Evolutionary conservation across 1,139 yeast species (phyloP), one percentile per base, ranked within the genome.

Genomic region (Pichia sp.): DNA sequence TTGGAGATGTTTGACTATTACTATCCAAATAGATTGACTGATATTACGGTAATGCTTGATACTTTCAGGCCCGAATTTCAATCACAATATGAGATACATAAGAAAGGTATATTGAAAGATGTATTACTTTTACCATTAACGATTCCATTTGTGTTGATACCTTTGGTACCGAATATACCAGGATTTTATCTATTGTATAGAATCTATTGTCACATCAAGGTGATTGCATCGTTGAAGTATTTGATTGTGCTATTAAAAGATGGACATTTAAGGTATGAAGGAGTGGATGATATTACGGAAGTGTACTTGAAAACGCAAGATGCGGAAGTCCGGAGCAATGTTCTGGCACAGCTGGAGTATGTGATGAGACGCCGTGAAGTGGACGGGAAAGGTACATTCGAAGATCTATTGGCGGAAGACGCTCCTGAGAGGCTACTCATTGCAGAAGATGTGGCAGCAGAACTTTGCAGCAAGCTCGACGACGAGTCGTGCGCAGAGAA

Each of bases 161-260:
- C 98, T 0, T 69, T 89, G n/a, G 60, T 89, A 2, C 98, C 98
- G 17, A 91, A 91, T 52, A 74, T 91, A n/a, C 98, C 98, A 0
- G 96, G 96, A 0, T 82, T 91, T 53, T 91, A 88, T 56, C 62
- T 89, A 35, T 69, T 84, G 5, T 91, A 83, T 60, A 70, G 98
- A 49, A 70, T 84, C 17, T 91, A 86, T 64, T 85, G 96, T 55
- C 85, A 89, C 59, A 69, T 79, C 55, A 84, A 83, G 55, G 96
- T 96, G 1, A 67, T 74, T 45, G 60, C 74, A 41, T 96, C 96
- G 0, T 84, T 86, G 8, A 67, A 71, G 49, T 94, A 85, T 55
- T 62, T 86, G 74, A 73, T 51, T 62, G 82, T 46, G 25, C 51
- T 38, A 43, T 23, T 39, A 19, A 42, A 47, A 26, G 51, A 45